Conservation (phyloP, 2,329 filamentous ascomycete genomes). For the Pseudogymnoascus sp. region DNA sequence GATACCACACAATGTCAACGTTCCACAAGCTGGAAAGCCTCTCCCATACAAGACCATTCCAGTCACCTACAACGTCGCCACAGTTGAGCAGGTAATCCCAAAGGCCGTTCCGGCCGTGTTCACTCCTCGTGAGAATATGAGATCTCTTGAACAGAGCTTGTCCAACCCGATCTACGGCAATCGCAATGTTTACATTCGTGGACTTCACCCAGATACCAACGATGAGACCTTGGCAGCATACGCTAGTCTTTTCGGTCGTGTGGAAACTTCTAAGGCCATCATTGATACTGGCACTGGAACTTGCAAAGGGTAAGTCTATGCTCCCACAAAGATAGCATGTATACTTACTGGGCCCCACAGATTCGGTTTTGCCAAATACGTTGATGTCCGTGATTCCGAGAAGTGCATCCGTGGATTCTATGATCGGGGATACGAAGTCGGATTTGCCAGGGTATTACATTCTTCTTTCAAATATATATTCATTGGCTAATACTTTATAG, state of each 20-base stretch:
- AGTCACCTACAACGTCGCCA: constrained; percentile 22
- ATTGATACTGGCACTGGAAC: constrained; percentile 88
- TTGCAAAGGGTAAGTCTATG: constrained; percentile 75
- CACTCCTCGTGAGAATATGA: constrained; percentile 74
- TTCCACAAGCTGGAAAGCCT: constrained; percentile 26
- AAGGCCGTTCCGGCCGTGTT: constrained; percentile 83
- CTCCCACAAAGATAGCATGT: background rate
- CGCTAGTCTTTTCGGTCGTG: constrained; percentile 79
- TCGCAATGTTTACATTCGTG: constrained; percentile 96
- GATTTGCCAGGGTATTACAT: constrained; percentile 73
- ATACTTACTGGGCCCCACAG: constrained; percentile 37
- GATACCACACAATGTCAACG: constrained; percentile 32
- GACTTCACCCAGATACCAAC: constrained; percentile 88
- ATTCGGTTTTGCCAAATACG: constrained; percentile 96
- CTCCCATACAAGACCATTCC: constrained; percentile 26
- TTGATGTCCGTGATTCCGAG: constrained; percentile 78
- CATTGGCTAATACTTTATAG: constrained; percentile 36
- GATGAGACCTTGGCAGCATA: constrained; percentile 80
- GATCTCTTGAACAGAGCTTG: constrained; percentile 87
- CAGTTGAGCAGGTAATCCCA: constrained; percentile 53
- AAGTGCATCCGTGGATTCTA: constrained; percentile 95
- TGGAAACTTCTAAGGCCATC: constrained; percentile 97
- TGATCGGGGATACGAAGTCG: constrained; percentile 90
- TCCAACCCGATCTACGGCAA: constrained; percentile 88
- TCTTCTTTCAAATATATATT: constrained; percentile 1